phyloP scores from a whole-genome alignment of 768 basidiomycete genomes.

The Naganishia kalamii region DNA sequence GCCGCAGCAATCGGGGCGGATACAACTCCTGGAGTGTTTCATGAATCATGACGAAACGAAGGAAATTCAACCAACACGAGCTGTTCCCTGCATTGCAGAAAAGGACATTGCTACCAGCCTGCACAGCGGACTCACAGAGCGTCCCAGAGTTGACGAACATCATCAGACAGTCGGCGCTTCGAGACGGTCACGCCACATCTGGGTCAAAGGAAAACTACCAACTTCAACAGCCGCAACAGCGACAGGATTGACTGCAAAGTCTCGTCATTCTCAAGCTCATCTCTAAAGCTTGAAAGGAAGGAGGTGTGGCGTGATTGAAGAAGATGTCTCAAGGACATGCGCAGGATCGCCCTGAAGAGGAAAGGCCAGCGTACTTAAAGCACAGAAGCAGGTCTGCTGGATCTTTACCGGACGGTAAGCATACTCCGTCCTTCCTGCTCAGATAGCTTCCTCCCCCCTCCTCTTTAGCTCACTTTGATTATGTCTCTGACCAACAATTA shows the following conservation, averaged over 20 bases:
- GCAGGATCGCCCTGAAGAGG: background rate
- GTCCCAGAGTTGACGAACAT: no score
- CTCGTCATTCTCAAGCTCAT: background rate
- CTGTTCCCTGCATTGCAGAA: no score
- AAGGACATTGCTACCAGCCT: background rate
- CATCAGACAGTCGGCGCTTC: no score
- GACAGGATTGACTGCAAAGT: background rate
- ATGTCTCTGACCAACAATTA: constrained; percentile 23
- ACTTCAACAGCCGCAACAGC: background rate
- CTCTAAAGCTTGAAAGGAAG: background rate
- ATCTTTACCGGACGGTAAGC: constrained; percentile 11
- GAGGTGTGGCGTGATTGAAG: background rate
- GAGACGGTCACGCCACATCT: background rate
- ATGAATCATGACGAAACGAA: no score
- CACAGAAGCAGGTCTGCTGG: background rate
- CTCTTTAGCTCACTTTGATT: background rate
- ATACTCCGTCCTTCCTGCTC: background rate
- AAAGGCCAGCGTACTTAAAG: background rate
- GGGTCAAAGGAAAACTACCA: background rate
- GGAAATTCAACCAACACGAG: no score
- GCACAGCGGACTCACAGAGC: background rate
- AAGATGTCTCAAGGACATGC: background rate
- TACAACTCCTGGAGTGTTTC: no score
- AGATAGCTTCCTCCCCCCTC: no score
- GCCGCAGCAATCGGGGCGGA: no score